Evolutionary conservation across 306 rosid genomes (phyloP).

Genomic region (Albizia julibrissin): DNA sequence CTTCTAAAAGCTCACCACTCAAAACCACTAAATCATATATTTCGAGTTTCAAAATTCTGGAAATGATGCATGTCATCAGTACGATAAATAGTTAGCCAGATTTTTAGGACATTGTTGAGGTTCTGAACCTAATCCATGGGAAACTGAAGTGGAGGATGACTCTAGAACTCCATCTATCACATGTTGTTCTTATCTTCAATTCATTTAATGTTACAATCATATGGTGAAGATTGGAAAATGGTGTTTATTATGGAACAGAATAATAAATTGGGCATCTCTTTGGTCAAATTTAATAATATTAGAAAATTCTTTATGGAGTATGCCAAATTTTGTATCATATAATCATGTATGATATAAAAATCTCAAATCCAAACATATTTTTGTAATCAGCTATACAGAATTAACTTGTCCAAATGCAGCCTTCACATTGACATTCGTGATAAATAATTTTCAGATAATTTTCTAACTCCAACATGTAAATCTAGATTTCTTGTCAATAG

Average conservation of each 20-base stretch:
- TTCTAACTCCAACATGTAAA: constrained; percentile 5
- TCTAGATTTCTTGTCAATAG: constrained; percentile 11
- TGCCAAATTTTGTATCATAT: constrained; percentile 1
- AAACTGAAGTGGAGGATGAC: background rate
- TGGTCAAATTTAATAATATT: background rate
- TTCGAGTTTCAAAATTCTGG: background rate
- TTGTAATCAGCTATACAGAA: background rate
- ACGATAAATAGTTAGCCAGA: too few relatives aligned
- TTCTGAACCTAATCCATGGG: background rate
- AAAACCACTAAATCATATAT: background rate
- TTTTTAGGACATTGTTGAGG: background rate
- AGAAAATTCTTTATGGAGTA: background rate
- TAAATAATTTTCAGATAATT: background rate
- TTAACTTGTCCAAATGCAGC: constrained; percentile 8
- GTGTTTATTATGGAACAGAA: background rate
- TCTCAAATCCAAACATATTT: background rate
- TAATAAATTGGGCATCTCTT: background rate
- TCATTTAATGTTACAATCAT: background rate
- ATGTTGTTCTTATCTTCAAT: background rate
- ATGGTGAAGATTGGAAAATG: background rate
- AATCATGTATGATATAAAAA: constrained; percentile 5
- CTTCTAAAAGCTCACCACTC: background rate
- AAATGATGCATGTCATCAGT: background rate
- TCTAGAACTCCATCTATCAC: constrained; percentile 5
- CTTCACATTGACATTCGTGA: background rate